Conservation (phyloP, 495 filamentous ascomycete species). For the Penicillium canariense region DNA sequence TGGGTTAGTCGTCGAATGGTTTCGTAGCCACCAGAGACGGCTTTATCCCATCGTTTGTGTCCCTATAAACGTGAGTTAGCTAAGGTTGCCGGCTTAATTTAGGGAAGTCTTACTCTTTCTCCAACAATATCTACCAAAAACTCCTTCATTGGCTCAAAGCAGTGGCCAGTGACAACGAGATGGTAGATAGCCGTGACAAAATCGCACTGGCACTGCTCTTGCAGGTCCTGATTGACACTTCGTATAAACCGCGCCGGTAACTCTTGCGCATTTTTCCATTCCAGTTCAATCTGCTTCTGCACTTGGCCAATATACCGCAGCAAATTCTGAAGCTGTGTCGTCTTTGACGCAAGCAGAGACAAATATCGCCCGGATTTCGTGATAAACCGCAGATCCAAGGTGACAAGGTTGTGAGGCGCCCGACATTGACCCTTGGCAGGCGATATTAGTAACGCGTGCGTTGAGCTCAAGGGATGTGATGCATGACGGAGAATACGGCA, state of each 20-base stretch:
- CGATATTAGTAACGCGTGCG: conserved; percentile 67
- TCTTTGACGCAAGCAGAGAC: conserved; percentile 79
- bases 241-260: conserved; percentile 72
- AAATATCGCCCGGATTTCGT: conserved; percentile 75
- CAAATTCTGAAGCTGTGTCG: conserved; percentile 80
- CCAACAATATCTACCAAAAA: conserved; percentile 86
- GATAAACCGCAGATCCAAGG: conserved; percentile 80
- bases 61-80: conserved; percentile 54
- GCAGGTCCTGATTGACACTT: conserved; percentile 65
- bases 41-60: conserved; percentile 94
- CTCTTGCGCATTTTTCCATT: conserved; percentile 81
- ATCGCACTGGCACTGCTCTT: conserved; percentile 56
- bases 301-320: conserved; percentile 78
- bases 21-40: conserved; percentile 70
- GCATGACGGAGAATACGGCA: conserved; percentile 52
- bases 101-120: conserved; percentile 62
- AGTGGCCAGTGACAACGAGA: conserved; percentile 80
- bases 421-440: conserved; percentile 16
- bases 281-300: conserved; percentile 67
- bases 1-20: conserved; percentile 75
- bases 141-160: conserved; percentile 71
- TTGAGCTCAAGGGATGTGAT: conserved; percentile 71
- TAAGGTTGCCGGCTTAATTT: too few species aligned
- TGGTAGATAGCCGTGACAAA: conserved; percentile 81
- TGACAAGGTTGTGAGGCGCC: conserved; percentile 58